phyloP scores from a whole-genome alignment of 495 filamentous ascomycete genomes.

The Aspergillus homomorphus region DNA sequence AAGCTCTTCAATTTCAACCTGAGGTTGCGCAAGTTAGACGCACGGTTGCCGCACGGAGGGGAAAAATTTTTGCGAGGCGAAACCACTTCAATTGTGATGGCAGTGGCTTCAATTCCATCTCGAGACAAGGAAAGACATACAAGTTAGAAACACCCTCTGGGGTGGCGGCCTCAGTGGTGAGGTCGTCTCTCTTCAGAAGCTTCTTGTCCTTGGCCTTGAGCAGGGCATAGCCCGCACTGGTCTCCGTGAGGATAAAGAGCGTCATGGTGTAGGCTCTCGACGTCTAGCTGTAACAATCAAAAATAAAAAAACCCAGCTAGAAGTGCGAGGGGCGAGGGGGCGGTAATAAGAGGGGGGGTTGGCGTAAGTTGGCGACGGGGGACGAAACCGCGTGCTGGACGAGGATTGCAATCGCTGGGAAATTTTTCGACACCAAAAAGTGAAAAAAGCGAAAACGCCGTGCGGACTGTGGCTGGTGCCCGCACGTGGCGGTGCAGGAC shows the following conservation, averaged over 20 bases:
- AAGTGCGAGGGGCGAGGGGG: conserved; percentile 18
- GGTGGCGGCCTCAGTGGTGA: conserved; percentile 68
- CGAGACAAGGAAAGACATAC: conserved; percentile 50
- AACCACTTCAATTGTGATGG: background rate
- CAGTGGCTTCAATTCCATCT: background rate
- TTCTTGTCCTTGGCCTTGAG: conserved; percentile 99
- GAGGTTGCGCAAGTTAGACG: conserved; percentile 28
- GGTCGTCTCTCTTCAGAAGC: conserved; percentile 79
- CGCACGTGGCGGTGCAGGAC: conserved; percentile 16
- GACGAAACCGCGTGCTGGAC: conserved; percentile 25
- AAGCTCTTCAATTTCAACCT: conserved; percentile 96
- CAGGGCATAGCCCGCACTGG: conserved; percentile 92
- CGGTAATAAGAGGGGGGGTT: conserved; percentile 14
- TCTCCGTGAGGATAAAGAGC: conserved; percentile 84
- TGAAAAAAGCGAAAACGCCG: conserved; percentile 25
- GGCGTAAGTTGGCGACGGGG: conserved; percentile 15
- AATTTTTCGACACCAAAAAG: conserved; percentile 25
- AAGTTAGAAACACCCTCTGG: conserved; percentile 83
- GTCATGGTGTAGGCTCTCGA: conserved; percentile 56
- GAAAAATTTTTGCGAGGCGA: conserved; percentile 19
- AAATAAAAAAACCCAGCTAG: conserved; percentile 15
- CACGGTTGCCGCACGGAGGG: conserved; percentile 9
- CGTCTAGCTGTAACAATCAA: conserved; percentile 25
- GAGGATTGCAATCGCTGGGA: conserved; percentile 21
- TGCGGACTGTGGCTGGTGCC: conserved; percentile 21